Base-by-base conservation (phyloP, 2,329 filamentous ascomycete species). In the Pseudofabraea citricarpa region DNA sequence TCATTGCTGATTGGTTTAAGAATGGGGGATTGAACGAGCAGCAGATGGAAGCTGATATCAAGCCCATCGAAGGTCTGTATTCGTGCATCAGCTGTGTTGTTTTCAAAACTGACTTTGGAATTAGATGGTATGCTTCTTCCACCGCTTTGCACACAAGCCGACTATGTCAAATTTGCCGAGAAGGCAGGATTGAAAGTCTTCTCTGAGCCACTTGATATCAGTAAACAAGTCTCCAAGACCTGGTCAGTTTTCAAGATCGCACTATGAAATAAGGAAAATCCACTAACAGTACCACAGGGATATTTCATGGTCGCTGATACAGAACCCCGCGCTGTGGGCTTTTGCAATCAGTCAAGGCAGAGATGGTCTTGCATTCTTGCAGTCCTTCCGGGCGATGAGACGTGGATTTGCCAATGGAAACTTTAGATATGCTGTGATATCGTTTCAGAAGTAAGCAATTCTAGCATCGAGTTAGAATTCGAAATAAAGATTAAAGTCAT, bases 1-100 rank as follows among this genome's bases (percentile, higher is more conserved):
- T 77, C 4, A 61, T 82, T 41, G 75, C 77, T 19, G 78, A 82
- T 57, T 81, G 77, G 77, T 81, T 81, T 64, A 77, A 75, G 63
- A 70, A 66, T 10, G 72, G 73, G 42, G 60, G 56, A 18, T 54
- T 80, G 33, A 64, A 59, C 1, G 61, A 70, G 47, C 59, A 66
- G 45, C 61, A 69, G 45, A 69, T 74, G 49, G 62, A 67, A 32
- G 64, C 63, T 36, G 75, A 81, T 53, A 79, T 81, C 51, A 72
- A 73, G 53, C 74, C 74, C 2, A 81, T 81, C 45, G 77, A 81
- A 62, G 74, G 72, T 74, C 33, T 31, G 53, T 46, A 4, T 13
- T 29, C 6, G 5, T 29, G 13, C 8, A 18, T 1, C 40, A 23
- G 2, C 15, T 13, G 16, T 16, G 5, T 35, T 8, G 15, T 23